Conservation (phyloP, 2,329 filamentous ascomycete genomes). For the Sporothrix variecibatus region DNA sequence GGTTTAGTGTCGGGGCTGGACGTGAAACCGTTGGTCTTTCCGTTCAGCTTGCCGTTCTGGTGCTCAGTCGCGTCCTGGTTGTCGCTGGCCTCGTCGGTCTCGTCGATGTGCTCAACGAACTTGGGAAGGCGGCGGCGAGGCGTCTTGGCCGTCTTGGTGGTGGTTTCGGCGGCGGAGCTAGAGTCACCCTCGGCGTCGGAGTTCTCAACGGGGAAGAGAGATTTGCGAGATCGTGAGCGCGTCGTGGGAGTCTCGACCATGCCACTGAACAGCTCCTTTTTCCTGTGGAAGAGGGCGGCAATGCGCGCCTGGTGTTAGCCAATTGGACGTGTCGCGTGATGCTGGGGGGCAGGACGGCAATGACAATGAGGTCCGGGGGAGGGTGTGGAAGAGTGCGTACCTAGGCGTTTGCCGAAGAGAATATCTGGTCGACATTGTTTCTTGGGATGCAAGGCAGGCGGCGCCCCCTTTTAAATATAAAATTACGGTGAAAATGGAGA, state of each 20-base stretch:
- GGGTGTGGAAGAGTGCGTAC: conserved; percentile 30
- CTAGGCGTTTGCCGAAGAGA: conserved; percentile 40
- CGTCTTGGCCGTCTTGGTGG: conserved; percentile 30
- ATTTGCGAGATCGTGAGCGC: conserved; percentile 52
- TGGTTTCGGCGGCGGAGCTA: conserved; percentile 49
- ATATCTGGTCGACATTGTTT: conserved; percentile 38
- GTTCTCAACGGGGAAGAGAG: conserved; percentile 45
- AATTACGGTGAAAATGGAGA: conserved; percentile 11
- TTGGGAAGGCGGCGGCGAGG: conserved; percentile 52
- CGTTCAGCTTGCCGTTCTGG: conserved; percentile 1
- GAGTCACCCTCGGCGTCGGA: conserved; percentile 54
- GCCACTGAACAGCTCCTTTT: conserved; percentile 63
- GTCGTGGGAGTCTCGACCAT: conserved; percentile 61
- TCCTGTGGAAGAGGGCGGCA: conserved; percentile 44
- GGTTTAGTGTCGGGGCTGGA: conserved; percentile 34
- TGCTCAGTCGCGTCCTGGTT: conserved; percentile 27
- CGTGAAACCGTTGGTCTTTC: conserved; percentile 36
- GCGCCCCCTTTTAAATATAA: conserved; percentile 19
- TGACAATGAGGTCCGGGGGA: neutral
- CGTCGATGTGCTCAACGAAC: conserved; percentile 54
- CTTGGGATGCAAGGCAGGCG: neutral
- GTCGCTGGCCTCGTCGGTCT: conserved; percentile 44
- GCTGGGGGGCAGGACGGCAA: neutral
- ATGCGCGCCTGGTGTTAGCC: conserved; percentile 15
- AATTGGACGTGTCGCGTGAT: neutral